These are phyloP conservation scores for Conoideocrella luteorostrata DNA, from an alignment of 2,329 filamentous ascomycete species.

Conservation along the genomic window DNA sequence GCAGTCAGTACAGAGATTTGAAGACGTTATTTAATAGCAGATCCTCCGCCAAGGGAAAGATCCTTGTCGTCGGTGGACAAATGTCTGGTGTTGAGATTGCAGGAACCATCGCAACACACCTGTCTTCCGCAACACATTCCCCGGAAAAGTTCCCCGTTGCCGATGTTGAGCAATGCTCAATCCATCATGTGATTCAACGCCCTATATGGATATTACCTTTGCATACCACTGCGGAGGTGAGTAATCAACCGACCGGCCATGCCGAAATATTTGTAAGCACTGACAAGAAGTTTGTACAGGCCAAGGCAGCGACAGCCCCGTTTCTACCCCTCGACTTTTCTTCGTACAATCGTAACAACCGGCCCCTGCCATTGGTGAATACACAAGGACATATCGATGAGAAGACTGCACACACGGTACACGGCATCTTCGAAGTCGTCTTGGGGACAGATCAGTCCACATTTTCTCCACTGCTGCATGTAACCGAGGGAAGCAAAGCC, in stretches of 20 bases:
- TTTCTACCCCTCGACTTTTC: conserved; percentile 69
- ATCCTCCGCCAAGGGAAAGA: conserved; percentile 44
- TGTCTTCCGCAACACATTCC: conserved; percentile 57
- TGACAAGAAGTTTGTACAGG: conserved; percentile 22
- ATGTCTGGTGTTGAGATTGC: conserved; percentile 79
- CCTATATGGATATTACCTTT: conserved; percentile 68
- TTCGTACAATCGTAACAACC: conserved; percentile 62
- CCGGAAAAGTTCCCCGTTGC: conserved; percentile 35
- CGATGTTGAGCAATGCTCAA: conserved; percentile 43
- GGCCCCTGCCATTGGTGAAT: conserved; percentile 54
- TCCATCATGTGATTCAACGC: conserved; percentile 63
- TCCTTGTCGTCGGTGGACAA: conserved; percentile 71
- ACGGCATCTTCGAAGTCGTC: conserved; percentile 42
- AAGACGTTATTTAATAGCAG: conserved; percentile 37
- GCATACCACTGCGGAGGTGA: conserved; percentile 44
- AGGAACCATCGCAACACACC: conserved; percentile 61
- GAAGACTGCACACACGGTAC: conserved; percentile 47
- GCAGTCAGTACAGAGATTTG: conserved; percentile 57
- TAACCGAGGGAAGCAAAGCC: conserved; percentile 32
- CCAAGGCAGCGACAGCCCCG: conserved; percentile 41
- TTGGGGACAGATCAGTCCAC: conserved; percentile 50
- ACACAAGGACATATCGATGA: conserved; percentile 57
- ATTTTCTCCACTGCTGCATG: conserved; percentile 36
- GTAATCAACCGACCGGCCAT: too few species aligned
- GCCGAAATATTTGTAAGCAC: not conserved